phyloP scores from a whole-genome alignment of 2,329 filamentous ascomycete species.

The Pseudogymnoascus sp. region DNA sequence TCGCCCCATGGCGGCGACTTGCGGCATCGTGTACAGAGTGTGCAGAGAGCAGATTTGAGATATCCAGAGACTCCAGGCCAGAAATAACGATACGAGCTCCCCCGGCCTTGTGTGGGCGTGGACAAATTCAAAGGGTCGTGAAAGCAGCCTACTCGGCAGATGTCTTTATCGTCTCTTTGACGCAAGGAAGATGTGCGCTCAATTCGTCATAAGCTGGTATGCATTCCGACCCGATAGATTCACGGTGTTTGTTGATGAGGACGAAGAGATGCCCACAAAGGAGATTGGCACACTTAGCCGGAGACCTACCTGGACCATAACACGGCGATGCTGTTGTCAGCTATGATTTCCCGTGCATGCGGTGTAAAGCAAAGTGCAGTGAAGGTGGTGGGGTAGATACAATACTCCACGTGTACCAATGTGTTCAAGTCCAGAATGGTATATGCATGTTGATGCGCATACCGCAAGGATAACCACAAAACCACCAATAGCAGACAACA shows the following conservation, averaged over 20 bases:
- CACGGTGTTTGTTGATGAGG: not conserved
- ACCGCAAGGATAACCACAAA: not conserved
- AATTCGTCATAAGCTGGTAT: conserved; percentile 6
- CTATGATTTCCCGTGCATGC: not conserved
- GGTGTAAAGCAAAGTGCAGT: not conserved
- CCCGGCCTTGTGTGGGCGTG: not conserved
- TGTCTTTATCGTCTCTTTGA: not conserved
- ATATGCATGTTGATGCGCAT: not conserved
- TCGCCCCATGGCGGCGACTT: not conserved
- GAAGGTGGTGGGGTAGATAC: not conserved
- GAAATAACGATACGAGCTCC: not conserved
- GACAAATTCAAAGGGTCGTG: not conserved
- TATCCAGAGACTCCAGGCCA: not conserved
- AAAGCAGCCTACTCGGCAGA: not conserved
- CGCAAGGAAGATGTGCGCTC: not conserved
- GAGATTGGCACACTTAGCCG: not conserved
- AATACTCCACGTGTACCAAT: not conserved
- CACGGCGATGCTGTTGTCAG: not conserved
- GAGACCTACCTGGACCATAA: not conserved
- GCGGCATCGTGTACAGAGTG: not conserved
- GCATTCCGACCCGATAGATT: not conserved
- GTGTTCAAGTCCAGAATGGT: not conserved
- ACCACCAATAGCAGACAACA: not conserved
- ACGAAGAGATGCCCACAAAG: not conserved
- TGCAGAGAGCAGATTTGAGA: not conserved